Percentiles rank a stretch among this genome's conserved stretches.
Conservation (phyloP, 352 stramenopile genomes). For the Phytophthora constricta region DNA sequence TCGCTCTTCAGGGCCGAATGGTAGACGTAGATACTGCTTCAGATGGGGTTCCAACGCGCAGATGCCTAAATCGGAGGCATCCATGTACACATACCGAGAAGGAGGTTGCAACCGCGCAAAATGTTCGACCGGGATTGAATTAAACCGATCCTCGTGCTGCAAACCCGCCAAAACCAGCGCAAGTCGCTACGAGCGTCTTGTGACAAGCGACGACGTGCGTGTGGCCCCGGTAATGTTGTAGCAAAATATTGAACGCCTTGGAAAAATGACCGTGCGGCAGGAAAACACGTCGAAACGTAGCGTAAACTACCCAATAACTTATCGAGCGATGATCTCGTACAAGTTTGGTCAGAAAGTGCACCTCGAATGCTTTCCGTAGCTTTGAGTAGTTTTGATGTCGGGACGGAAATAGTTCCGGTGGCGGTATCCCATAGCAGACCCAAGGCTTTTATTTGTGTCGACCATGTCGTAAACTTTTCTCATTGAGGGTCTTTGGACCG, state of each 20-base stretch:
- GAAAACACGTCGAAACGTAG: conserved; percentile 21
- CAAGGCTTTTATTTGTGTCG: conserved; percentile 1
- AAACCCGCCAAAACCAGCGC: conserved; percentile 4
- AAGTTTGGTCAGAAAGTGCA: not conserved
- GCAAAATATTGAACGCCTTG: conserved; percentile 16
- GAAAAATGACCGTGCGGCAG: conserved; percentile 7
- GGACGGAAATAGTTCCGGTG: not conserved
- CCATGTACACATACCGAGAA: conserved; percentile 7
- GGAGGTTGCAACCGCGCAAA: not conserved
- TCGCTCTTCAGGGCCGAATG: not conserved
- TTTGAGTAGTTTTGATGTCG: conserved; percentile 4
- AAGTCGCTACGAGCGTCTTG: conserved; percentile 2
- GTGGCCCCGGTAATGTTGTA: not conserved
- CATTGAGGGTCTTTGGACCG: not conserved
- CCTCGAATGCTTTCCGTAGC: not conserved
- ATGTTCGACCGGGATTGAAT: conserved; percentile 13
- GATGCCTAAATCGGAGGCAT: conserved; percentile 7
- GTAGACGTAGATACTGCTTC: conserved; percentile 13
- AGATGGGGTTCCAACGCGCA: conserved; percentile 16
- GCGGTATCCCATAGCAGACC: conserved; percentile 12
- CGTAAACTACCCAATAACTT: conserved; percentile 15
- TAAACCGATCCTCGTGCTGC: not conserved
- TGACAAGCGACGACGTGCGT: not conserved
- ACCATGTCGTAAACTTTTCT: conserved; percentile 16
- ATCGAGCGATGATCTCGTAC: not conserved